These are phyloP conservation scores for Clavispora carvajalis DNA, from an alignment of 805 yeast genomes.

Conservation along the genomic window DNA sequence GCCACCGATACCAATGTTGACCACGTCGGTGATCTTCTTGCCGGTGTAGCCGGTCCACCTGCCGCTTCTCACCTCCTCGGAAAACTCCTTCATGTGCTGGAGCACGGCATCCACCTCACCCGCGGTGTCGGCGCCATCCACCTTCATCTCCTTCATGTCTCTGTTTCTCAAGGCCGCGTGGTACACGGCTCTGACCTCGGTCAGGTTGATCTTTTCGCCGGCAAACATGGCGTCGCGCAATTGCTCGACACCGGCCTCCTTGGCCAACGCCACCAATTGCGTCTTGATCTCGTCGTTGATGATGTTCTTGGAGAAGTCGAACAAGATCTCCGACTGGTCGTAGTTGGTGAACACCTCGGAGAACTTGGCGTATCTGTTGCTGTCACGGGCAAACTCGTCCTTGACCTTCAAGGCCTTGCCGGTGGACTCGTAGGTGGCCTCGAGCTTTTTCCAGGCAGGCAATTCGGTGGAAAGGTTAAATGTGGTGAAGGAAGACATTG, in stretches of 20 bases:
- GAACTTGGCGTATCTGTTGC: constrained; percentile 68
- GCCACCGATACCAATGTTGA: constrained; percentile 98
- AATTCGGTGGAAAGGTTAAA: constrained; percentile 66
- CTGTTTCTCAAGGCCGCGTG: constrained; percentile 97
- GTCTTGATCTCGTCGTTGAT: constrained; percentile 76
- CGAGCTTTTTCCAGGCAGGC: constrained; percentile 80
- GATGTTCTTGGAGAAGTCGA: constrained; percentile 94
- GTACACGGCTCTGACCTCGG: constrained; percentile 95
- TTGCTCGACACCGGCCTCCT: constrained; percentile 80
- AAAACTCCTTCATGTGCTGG: constrained; percentile 94
- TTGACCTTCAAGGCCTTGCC: constrained; percentile 71
- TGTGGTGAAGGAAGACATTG: constrained; percentile 15
- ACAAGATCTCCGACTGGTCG: constrained; percentile 84
- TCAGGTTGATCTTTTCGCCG: constrained; percentile 91
- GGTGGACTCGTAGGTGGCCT: constrained; percentile 58
- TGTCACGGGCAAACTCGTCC: constrained; percentile 72
- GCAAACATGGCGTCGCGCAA: constrained; percentile 88
- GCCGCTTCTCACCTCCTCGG: constrained; percentile 86
- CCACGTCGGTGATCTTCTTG: constrained; percentile 85
- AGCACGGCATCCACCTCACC: constrained; percentile 89
- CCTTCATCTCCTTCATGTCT: constrained; percentile 74
- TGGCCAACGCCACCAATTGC: constrained; percentile 71
- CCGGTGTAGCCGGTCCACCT: constrained; percentile 97
- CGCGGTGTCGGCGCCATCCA: constrained; percentile 85
- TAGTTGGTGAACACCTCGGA: constrained; percentile 75